Evolutionary conservation across 306 rosid species (phyloP).

Genomic region (Coriaria nepalensis): DNA sequence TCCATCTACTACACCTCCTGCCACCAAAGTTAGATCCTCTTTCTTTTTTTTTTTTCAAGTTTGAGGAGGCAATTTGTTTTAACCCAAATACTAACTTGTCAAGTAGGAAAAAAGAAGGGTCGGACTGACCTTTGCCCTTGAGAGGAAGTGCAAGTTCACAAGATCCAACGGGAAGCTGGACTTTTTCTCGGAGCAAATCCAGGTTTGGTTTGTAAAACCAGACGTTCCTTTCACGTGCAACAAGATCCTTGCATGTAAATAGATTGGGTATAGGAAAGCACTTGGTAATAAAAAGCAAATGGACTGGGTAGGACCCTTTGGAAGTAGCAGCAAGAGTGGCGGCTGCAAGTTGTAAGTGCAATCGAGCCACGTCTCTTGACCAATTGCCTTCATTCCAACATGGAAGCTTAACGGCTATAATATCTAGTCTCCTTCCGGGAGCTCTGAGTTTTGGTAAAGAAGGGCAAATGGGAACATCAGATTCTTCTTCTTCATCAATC

Average conservation of each 20-base stretch:
- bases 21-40: too few species aligned
- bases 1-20: too few species aligned
- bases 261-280: constrained; percentile 77
- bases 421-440: constrained; percentile 52
- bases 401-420: constrained; percentile 76
- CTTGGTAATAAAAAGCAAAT: constrained; percentile 52
- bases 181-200: constrained; percentile 47
- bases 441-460: constrained; percentile 49
- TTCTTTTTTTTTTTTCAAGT: too few species aligned
- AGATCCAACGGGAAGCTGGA: constrained; percentile 76
- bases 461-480: constrained; percentile 69
- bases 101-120: not conserved
- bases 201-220: constrained; percentile 80
- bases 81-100: too few species aligned
- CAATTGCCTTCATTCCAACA: constrained; percentile 56
- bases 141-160: constrained; percentile 90
- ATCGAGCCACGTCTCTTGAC: constrained; percentile 85
- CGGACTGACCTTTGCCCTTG: constrained; percentile 55
- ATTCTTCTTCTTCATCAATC: constrained; percentile 93
- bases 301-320: constrained; percentile 52
- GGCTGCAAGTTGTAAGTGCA: constrained; percentile 84
- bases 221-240: constrained; percentile 42
- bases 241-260: constrained; percentile 58
- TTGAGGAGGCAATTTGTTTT: too few species aligned
- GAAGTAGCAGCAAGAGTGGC: constrained; percentile 69